A percentile compares a stretch with the other conserved stretches of the same genome.
These are phyloP conservation scores for Lagerstroemia speciosa DNA, from an alignment of 345 rosid species.

Conservation along the genomic window DNA sequence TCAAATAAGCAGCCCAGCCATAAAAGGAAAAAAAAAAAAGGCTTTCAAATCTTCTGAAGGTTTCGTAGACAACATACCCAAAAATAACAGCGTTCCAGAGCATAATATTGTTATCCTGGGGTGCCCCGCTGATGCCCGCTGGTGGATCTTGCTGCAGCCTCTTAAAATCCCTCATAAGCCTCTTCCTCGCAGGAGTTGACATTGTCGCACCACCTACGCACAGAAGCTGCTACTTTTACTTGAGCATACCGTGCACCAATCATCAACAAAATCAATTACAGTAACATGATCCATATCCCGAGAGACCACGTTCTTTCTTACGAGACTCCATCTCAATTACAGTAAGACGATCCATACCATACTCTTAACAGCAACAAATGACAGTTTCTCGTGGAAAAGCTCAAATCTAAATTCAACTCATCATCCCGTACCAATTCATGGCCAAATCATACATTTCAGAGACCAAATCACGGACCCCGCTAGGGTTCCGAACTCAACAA, in stretches of 20 bases:
- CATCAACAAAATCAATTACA: background rate
- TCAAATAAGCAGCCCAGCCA: background rate
- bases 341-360: background rate
- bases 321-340: background rate
- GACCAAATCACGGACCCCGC: too few relatives aligned
- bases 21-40: background rate
- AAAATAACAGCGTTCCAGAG: conserved; percentile 63
- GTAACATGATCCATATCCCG: too few relatives aligned
- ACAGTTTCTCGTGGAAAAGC: too few relatives aligned
- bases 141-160: conserved; percentile 68
- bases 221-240: background rate
- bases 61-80: conserved; percentile 27
- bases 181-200: conserved; percentile 72
- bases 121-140: conserved; percentile 63
- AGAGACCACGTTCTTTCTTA: background rate
- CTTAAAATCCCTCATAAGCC: conserved; percentile 63
- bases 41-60: background rate
- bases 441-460: background rate
- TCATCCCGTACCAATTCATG: background rate
- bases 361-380: too few relatives aligned
- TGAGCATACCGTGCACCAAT: too few relatives aligned
- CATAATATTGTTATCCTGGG: conserved; percentile 53
- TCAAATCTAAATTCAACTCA: background rate
- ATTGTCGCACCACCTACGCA: conserved; percentile 15
- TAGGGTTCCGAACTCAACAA: too few relatives aligned